Base-by-base conservation (phyloP, 2,329 filamentous ascomycete species). In the Xylaria sp. region DNA sequence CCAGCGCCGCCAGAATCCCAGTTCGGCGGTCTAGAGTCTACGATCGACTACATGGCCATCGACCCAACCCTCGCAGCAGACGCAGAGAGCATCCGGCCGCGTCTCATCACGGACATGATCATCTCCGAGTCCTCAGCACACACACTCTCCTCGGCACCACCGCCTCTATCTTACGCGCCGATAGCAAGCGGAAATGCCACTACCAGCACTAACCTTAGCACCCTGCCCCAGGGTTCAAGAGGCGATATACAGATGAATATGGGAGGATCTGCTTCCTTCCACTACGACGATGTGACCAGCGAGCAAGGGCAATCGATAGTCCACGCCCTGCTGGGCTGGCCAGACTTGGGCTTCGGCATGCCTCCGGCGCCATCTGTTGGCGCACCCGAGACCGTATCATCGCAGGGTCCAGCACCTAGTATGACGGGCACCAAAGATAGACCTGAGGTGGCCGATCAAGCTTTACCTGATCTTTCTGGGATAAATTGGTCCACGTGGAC, bases 401-500 rank as follows among this genome's bases (percentile, higher is more conserved):
- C 43, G 8, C 55, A 53, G 33, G 25, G 33, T 9, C 52, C 46
- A n/a, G 33, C 37, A 19, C 37, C 58, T 21, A 14, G 23, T 4
- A 43, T 52, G 15, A 25, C 38, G 11, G 28, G 17, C 17, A 17
- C 33, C n/a, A 23, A 43, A 43, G 43, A 52, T 12, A 46, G 19
- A 38, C 17, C 52, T 12, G 42, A 28, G 11, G 40, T 50, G 11
- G 5, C 28, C 6, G 40, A 52, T 31, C 55, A 55, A 11, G 25
- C 37, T 8, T 43, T 60, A 5, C 31, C 59, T 7, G 66, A 58
- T 28, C 40, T 25, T 15, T 25, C 25, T 12, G 51, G 35, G 60
- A 74, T 72, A 72, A 74, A 77, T 35, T 76, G 75, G 78, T 72
- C 73, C 49, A 73, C 76, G 11, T 82, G 80, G 79, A 78, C 63